A percentile compares a stretch with the other conserved stretches of the same genome.
Conservation (phyloP, 108 stramenopile genomes). For the Skeletonema tropicum region DNA sequence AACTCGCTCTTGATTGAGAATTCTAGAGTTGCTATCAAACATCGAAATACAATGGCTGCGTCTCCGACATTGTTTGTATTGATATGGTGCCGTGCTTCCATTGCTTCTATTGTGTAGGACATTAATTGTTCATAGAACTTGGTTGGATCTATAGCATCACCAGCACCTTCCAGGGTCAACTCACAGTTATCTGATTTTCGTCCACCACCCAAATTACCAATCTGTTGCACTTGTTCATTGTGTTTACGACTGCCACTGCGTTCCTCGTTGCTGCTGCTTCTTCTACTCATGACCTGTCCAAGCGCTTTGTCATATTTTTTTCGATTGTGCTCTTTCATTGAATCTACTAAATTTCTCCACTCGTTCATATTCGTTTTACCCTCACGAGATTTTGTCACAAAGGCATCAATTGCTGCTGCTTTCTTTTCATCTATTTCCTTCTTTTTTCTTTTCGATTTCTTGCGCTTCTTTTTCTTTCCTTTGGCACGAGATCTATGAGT, state of each 20-base stretch:
- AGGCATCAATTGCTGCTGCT: slow-evolving; percentile 23
- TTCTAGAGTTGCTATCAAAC: slow-evolving; percentile 28
- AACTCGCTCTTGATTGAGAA: slow-evolving; percentile 20
- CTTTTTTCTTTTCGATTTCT: slow-evolving; percentile 2
- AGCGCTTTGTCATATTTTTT: slow-evolving; percentile 6
- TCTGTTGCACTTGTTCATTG: not conserved
- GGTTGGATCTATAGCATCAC: slow-evolving; percentile 37
- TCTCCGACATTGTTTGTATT: slow-evolving; percentile 35
- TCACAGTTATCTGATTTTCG: not conserved
- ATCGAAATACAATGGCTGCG: slow-evolving; percentile 42
- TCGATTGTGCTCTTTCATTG: slow-evolving; percentile 25
- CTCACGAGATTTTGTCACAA: slow-evolving; percentile 8
- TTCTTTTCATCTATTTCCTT: not conserved
- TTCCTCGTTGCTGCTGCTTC: not conserved
- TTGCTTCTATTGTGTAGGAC: slow-evolving; percentile 10
- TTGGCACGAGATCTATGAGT: not conserved
- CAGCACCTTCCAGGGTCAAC: slow-evolving; percentile 2
- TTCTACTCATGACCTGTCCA: not conserved
- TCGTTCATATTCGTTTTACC: slow-evolving; percentile 6
- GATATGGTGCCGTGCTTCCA: slow-evolving; percentile 12
- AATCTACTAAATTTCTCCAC: slow-evolving; percentile 25
- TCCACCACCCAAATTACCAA: slow-evolving; percentile 13
- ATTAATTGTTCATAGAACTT: slow-evolving; percentile 29
- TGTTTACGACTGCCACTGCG: not conserved
- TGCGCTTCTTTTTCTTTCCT: not conserved